Percentiles rank a stretch among this genome's conserved stretches.
phyloP scores from a whole-genome alignment of 768 basidiomycete genomes.

The Candolleomyces aberdarensis region DNA sequence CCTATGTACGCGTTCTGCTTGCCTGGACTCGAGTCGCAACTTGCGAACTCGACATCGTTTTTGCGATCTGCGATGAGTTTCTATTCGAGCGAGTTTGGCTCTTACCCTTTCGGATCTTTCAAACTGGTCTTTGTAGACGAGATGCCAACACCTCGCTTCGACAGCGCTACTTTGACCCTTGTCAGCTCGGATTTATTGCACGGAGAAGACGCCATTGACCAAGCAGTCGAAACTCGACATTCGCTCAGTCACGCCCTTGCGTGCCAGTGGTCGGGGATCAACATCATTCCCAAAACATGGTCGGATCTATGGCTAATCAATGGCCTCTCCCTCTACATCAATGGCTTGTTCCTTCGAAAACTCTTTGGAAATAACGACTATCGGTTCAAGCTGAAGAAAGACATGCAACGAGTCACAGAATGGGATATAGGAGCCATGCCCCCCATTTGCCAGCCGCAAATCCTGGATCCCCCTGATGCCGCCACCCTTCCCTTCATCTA shows the following conservation, averaged over 20 bases:
- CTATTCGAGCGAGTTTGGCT: conserved; percentile 88
- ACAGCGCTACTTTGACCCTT: conserved; percentile 81
- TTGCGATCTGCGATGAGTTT: conserved; percentile 90
- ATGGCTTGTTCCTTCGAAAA: conserved; percentile 81
- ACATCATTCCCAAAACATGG: conserved; percentile 90
- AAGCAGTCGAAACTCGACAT: conserved; percentile 87
- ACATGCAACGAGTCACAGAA: conserved; percentile 89
- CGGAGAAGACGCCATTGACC: conserved; percentile 87
- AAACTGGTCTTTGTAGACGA: conserved; percentile 95
- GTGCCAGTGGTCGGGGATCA: conserved; percentile 95
- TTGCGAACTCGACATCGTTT: conserved; percentile 68
- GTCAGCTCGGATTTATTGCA: conserved; percentile 80
- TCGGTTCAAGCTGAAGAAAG: conserved; percentile 90
- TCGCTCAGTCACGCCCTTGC: conserved; percentile 85
- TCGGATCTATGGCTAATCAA: conserved; percentile 97
- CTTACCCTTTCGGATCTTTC: conserved; percentile 94
- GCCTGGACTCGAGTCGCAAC: conserved; percentile 77
- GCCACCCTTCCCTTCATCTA: conserved; percentile 84
- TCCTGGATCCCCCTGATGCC: conserved; percentile 80
- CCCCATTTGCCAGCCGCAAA: conserved; percentile 90
- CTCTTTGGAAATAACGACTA: conserved; percentile 96
- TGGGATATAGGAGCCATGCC: conserved; percentile 87
- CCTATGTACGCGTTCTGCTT: conserved; percentile 91
- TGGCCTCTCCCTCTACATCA: conserved; percentile 88
- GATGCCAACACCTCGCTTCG: conserved; percentile 75